phyloP scores from a whole-genome alignment of 1,139 yeast species.

The Saccharomyces uvarum region DNA sequence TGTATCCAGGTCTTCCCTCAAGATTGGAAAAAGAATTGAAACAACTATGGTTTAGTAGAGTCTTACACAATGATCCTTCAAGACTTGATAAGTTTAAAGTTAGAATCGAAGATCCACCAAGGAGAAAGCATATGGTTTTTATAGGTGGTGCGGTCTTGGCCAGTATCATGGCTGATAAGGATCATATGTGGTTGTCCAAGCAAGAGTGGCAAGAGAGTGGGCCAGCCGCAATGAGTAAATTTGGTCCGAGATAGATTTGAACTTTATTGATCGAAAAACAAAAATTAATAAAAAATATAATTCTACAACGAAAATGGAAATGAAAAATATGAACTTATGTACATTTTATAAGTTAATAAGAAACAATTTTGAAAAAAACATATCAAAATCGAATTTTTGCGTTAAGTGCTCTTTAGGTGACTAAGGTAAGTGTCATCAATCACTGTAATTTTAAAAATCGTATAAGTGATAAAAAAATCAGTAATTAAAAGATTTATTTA shows the following conservation, averaged over 20 bases:
- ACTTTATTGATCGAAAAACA: background rate
- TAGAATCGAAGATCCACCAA: conserved; percentile 96
- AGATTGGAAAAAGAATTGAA: conserved; percentile 91
- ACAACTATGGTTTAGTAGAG: conserved; percentile 89
- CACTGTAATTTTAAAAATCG: background rate
- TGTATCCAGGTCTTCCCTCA: conserved; percentile 98
- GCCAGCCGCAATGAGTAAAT: conserved; percentile 68
- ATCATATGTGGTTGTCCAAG: conserved; percentile 94
- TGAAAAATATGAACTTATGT: background rate
- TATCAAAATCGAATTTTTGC: background rate
- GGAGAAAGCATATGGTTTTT: conserved; percentile 98
- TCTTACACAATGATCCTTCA: conserved; percentile 77
- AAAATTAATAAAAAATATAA: conserved; percentile 1
- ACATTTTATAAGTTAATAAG: background rate
- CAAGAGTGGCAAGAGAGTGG: conserved; percentile 99
- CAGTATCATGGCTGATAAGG: conserved; percentile 95
- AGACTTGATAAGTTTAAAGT: conserved; percentile 89
- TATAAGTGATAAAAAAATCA: background rate
- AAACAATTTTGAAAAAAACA: background rate
- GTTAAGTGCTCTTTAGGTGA: background rate
- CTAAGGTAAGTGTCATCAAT: background rate
- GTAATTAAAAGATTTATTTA: background rate
- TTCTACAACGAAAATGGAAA: conserved; percentile 3
- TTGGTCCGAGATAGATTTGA: conserved; percentile 73
- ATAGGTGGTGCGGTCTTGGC: conserved; percentile 98